A percentile compares a stretch with the other conserved stretches of the same genome.
These are phyloP conservation scores for Typha latifolia DNA, from an alignment of 176 grass and related monocot species.

Conservation along the genomic window DNA sequence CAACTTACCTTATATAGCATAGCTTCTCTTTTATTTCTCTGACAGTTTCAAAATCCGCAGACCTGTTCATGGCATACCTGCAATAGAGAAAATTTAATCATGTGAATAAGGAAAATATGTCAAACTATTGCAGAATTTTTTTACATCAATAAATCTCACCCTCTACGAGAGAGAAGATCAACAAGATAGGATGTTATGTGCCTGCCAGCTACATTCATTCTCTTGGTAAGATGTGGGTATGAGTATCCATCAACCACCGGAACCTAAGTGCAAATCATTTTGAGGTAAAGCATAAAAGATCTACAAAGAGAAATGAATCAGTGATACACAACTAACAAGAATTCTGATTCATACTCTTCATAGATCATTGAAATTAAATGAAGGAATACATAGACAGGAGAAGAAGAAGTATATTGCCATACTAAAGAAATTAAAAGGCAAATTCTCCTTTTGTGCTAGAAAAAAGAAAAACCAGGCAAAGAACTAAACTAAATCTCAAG, in stretches of 20 bases:
- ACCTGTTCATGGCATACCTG: constrained; percentile 95
- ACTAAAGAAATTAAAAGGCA: not conserved
- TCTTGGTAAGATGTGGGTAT: constrained; percentile 90
- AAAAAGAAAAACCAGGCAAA: not conserved
- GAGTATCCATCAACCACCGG: constrained; percentile 97
- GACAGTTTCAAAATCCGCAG: constrained; percentile 95
- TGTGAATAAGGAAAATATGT: constrained; percentile 16
- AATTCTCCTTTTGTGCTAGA: not conserved
- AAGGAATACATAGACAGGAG: not conserved
- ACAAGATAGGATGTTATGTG: constrained; percentile 98
- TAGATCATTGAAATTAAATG: not conserved
- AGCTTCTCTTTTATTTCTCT: constrained; percentile 94
- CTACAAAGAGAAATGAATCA: not conserved
- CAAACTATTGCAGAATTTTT: constrained; percentile 2
- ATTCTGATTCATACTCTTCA: not conserved
- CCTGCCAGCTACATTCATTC: constrained; percentile 99
- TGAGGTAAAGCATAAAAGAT: not conserved
- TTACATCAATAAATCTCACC: constrained; percentile 39
- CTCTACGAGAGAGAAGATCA: constrained; percentile 93
- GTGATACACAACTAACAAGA: not conserved
- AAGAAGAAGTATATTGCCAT: not conserved
- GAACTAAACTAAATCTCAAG: not conserved
- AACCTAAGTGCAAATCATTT: constrained; percentile 43
- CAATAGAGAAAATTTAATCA: constrained; percentile 11
- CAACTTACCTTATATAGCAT: constrained; percentile 80